These are phyloP conservation scores for Globisporangium radiosum DNA, from an alignment of 352 stramenopile species.

Conservation along the genomic window DNA sequence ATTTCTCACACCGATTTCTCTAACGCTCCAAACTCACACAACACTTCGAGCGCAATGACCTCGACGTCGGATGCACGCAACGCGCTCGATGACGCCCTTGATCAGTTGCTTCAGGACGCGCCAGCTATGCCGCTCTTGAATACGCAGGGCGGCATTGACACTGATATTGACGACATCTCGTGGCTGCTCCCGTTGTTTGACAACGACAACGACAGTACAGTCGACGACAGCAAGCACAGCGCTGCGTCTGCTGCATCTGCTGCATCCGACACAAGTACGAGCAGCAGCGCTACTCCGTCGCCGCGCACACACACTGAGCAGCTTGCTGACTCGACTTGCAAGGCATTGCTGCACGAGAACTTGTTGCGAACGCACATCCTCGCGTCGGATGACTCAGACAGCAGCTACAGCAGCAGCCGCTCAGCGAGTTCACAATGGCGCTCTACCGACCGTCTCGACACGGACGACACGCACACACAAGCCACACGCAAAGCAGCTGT, in stretches of 20 bases:
- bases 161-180: neutral
- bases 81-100: no score
- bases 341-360: neutral
- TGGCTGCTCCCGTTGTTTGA: neutral
- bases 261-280: neutral
- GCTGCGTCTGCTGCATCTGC: no score
- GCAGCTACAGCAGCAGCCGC: neutral
- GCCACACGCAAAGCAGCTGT: neutral
- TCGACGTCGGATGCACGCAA: no score
- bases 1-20: no score
- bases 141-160: neutral
- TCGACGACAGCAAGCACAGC: no score
- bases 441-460: neutral
- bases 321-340: neutral
- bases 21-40: no score
- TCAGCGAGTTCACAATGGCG: neutral
- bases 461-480: neutral
- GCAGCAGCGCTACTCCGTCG: neutral
- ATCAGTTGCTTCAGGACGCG: no score
- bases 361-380: neutral
- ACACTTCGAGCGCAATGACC: no score
- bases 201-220: neutral
- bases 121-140: neutral
- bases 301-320: neutral
- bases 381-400: neutral